Evolutionary conservation across 2,329 filamentous ascomycete species (phyloP).

Genomic region (Triangularia verruculosa): DNA sequence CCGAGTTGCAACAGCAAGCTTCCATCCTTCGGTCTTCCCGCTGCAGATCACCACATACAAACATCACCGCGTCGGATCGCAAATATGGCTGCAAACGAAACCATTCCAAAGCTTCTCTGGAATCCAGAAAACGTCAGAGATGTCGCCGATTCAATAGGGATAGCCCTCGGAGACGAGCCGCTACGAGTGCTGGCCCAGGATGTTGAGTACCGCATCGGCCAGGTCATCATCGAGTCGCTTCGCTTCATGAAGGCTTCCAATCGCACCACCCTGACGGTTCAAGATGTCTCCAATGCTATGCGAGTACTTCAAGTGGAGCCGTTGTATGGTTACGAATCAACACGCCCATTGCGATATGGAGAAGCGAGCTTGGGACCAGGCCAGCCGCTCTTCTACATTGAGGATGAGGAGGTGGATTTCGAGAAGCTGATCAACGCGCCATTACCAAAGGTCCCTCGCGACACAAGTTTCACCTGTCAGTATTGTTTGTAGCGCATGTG

Average conservation of each 20-base stretch:
- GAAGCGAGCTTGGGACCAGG: constrained; percentile 91
- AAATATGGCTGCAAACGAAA: constrained; percentile 28
- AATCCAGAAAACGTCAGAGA: constrained; percentile 94
- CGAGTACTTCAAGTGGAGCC: constrained; percentile 89
- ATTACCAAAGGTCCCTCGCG: constrained; percentile 87
- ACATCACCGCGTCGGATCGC: not conserved
- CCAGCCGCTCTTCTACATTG: constrained; percentile 93
- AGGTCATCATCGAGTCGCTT: constrained; percentile 89
- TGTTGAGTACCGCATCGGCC: constrained; percentile 90
- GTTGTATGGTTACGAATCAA: constrained; percentile 93
- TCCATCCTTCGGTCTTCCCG: not conserved
- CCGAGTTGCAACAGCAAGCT: not conserved
- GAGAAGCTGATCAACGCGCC: constrained; percentile 98
- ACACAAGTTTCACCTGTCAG: constrained; percentile 86
- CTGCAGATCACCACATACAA: not conserved
- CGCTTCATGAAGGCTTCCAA: constrained; percentile 94
- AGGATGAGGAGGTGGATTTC: constrained; percentile 98
- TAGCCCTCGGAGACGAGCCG: constrained; percentile 79
- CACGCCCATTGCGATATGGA: constrained; percentile 81
- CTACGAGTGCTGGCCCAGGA: constrained; percentile 86
- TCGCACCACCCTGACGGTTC: constrained; percentile 81
- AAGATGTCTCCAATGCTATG: constrained; percentile 84
- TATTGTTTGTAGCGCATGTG: not conserved
- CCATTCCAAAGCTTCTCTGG: constrained; percentile 68
- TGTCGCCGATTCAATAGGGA: constrained; percentile 93